phyloP scores from a whole-genome alignment of 768 basidiomycete species.

The Phylloporus arenicola region DNA sequence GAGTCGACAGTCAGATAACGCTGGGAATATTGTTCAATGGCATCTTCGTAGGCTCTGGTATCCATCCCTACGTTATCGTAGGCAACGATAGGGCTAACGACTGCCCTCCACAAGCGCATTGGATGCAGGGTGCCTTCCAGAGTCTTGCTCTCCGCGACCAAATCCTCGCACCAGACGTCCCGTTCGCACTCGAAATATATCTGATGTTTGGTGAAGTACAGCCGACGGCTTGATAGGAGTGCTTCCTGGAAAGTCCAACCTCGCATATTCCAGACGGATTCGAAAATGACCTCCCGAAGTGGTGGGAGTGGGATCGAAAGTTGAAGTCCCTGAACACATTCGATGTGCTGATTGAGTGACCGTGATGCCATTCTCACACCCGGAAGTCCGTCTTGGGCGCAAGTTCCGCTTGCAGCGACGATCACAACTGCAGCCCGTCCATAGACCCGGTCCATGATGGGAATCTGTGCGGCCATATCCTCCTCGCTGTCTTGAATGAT shows the following conservation, averaged over 20 bases:
- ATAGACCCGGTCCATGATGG: constrained; percentile 18
- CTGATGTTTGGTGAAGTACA: constrained; percentile 19
- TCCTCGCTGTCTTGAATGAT: constrained; percentile 19
- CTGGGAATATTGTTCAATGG: constrained; percentile 10
- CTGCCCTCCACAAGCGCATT: background rate
- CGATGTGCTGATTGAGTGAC: constrained; percentile 10
- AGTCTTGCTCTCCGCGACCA: constrained; percentile 14
- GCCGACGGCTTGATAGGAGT: constrained; percentile 17
- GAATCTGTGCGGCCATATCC: constrained; percentile 16
- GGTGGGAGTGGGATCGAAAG: constrained; percentile 17
- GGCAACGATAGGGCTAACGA: background rate
- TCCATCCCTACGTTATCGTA: background rate
- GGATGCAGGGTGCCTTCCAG: constrained; percentile 1
- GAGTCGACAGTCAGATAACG: constrained; percentile 12
- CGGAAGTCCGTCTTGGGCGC: constrained; percentile 7
- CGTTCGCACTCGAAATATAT: constrained; percentile 18
- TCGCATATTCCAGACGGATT: constrained; percentile 15
- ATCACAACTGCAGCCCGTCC: constrained; percentile 14
- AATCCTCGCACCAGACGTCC: constrained; percentile 22
- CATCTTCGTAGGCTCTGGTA: constrained; percentile 1
- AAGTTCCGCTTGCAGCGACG: constrained; percentile 16
- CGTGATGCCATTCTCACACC: constrained; percentile 12
- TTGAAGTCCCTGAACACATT: constrained; percentile 18
- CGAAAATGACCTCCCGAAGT: constrained; percentile 1
- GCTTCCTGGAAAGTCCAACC: constrained; percentile 24